Evolutionary conservation across 805 yeast species (phyloP), one percentile per base, ranked within the genome.

Genomic region (Ogataea nakhonphanomensis): DNA sequence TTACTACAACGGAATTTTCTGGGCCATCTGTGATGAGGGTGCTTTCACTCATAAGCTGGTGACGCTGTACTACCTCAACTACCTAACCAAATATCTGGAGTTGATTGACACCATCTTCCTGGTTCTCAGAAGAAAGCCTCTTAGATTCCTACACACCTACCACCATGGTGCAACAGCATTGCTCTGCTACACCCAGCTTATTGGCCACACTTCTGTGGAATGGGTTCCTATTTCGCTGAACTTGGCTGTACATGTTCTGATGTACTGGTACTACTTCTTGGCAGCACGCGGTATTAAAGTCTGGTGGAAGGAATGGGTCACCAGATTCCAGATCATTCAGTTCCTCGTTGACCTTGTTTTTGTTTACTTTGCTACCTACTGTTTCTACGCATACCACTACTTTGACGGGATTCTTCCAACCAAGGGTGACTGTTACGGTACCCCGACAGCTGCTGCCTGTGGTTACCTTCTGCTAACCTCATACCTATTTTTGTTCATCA

Each of bases 281-380:
- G 76, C 93, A 37, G 86, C 97, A 14, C 77, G 95, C 62, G 96
- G 96, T 43, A 86, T 90, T 60, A 82, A 87, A 58, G 96, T 91
- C 39, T 90, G 97, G 97, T 91, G 99, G 99, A 91, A 93, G 71
- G 95, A 90, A 71, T 91, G 96, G 96, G 96, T 91, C 52, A 91
- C 99, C 41, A 77, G 95, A 51, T 81, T 87, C 73, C 99, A 91
- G 73, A 91, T 91, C 68, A 71, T 86, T 57, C 99, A 91, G 71
- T 91, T 91, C 61, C 69, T 91, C 52, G 73, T 91, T 59, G 99
- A 91, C 66, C 76, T 91, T 59, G 79, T 74, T 30, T 90, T 91
- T 62, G 95, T 93, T 50, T 93, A 89, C 73, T 89, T 86, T 65
- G 96, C 96, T 37, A 84, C 95, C 41, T 91, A 87, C 69, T 83